Conservation (phyloP, 2,329 filamentous ascomycete genomes). For the Penicillium sp. region DNA sequence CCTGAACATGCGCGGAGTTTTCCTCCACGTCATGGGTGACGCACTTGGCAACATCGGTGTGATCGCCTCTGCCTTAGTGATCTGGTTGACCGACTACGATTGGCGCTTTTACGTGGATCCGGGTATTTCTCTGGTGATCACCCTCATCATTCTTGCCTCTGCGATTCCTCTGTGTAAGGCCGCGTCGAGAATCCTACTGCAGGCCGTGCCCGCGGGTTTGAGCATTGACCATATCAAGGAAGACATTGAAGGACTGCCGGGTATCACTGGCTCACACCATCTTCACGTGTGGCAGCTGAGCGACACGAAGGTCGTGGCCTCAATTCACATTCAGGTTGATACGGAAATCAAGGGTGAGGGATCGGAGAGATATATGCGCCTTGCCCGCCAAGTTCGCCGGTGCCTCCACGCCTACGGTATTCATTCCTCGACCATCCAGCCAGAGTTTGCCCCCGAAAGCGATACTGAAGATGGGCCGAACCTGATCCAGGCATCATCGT, state of each 20-base stretch:
- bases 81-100: constrained; percentile 83
- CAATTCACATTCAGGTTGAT: constrained; percentile 86
- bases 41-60: constrained; percentile 51
- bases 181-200: constrained; percentile 75
- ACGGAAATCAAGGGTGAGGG: constrained; percentile 85
- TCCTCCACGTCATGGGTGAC: constrained; percentile 60
- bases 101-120: constrained; percentile 90
- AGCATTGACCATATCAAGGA: constrained; percentile 86
- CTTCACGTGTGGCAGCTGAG: constrained; percentile 97
- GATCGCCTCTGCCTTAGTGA: constrained; percentile 70
- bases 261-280: constrained; percentile 89
- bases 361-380: constrained; percentile 79
- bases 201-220: constrained; percentile 88
- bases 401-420: constrained; percentile 96
- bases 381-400: constrained; percentile 77
- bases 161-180: constrained; percentile 54
- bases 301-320: constrained; percentile 90
- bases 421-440: constrained; percentile 95
- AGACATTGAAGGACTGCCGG: constrained; percentile 82
- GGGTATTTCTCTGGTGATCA: constrained; percentile 90
- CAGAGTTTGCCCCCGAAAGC: constrained; percentile 63
- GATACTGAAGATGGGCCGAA: constrained; percentile 32
- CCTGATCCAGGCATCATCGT: constrained; percentile 21
- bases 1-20: constrained; percentile 86
- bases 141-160: constrained; percentile 64